These are phyloP conservation scores for Paracamarosporium sp. DNA, from an alignment of 2,329 filamentous ascomycete genomes.

Conservation along the genomic window DNA sequence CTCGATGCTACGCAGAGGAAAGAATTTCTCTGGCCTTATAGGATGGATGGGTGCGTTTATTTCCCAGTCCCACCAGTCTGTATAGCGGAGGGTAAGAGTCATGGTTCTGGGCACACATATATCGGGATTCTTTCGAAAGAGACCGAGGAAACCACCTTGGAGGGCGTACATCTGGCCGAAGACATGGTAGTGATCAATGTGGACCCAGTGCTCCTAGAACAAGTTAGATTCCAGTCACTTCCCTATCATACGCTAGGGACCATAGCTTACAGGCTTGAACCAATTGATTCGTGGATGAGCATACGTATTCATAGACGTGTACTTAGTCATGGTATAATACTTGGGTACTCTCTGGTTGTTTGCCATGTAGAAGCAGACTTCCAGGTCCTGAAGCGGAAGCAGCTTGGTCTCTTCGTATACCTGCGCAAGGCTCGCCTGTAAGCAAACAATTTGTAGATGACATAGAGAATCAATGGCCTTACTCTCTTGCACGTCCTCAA, in stretches of 20 bases:
- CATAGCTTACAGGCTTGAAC: neutral
- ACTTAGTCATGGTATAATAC: neutral
- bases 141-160: neutral
- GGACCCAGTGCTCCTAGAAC: neutral
- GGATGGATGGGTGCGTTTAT: slow-evolving; percentile 77
- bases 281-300: neutral
- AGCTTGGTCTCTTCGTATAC: slow-evolving; percentile 2
- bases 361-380: slow-evolving; percentile 5
- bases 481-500: slow-evolving; percentile 44
- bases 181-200: slow-evolving; percentile 3
- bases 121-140: slow-evolving; percentile 13
- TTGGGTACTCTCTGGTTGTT: neutral
- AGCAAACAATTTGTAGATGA: neutral
- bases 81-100: slow-evolving; percentile 57
- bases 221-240: neutral
- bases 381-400: slow-evolving; percentile 1
- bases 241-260: neutral
- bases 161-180: slow-evolving; percentile 13
- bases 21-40: slow-evolving; percentile 45
- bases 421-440: neutral
- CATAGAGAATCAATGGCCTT: slow-evolving; percentile 23
- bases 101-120: slow-evolving; percentile 46
- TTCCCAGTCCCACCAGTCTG: slow-evolving; percentile 76
- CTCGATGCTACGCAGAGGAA: slow-evolving; percentile 3
- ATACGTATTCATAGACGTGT: neutral